A percentile compares a stretch with the other conserved stretches of the same genome.
These are phyloP conservation scores for Diospyros kaki DNA, from an alignment of 148 eudicot genomes.

Conservation along the genomic window DNA sequence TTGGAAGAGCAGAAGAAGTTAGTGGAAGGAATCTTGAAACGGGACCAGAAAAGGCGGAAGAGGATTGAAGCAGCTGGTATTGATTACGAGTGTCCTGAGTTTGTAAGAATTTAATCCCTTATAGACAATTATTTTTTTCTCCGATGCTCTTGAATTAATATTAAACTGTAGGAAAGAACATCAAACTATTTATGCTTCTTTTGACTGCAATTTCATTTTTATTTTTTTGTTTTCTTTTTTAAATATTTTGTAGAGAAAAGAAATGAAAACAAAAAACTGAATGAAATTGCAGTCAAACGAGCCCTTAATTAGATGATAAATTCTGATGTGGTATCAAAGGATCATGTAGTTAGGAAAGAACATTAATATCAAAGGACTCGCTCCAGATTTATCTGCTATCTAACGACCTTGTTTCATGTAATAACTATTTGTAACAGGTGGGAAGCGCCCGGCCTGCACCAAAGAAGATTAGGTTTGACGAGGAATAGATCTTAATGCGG, in stretches of 20 bases:
- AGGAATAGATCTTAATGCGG: conserved; percentile 19
- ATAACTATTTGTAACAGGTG: conserved; percentile 24
- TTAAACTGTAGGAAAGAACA: background rate
- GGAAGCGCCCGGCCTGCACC: conserved; percentile 34
- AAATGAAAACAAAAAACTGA: too few species aligned
- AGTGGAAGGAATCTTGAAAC: conserved; percentile 60
- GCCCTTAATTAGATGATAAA: too few species aligned
- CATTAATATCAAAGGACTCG: background rate
- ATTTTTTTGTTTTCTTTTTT: too few species aligned
- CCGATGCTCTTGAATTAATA: background rate
- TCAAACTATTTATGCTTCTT: too few species aligned
- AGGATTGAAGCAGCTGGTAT: conserved; percentile 84
- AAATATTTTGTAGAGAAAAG: too few species aligned
- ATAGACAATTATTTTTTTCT: background rate
- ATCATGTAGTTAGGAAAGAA: too few species aligned
- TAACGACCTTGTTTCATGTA: background rate
- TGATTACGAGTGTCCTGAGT: conserved; percentile 79
- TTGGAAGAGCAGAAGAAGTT: conserved; percentile 68
- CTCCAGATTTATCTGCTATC: background rate
- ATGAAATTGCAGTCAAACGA: too few species aligned
- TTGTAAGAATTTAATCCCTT: conserved; percentile 46
- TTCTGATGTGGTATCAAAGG: too few species aligned
- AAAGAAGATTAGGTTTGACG: conserved; percentile 45
- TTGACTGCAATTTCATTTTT: too few species aligned
- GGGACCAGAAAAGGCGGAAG: conserved; percentile 64